Evolutionary conservation across 148 eudicot species (phyloP).

Genomic region (Rhododendron griersonianum): DNA sequence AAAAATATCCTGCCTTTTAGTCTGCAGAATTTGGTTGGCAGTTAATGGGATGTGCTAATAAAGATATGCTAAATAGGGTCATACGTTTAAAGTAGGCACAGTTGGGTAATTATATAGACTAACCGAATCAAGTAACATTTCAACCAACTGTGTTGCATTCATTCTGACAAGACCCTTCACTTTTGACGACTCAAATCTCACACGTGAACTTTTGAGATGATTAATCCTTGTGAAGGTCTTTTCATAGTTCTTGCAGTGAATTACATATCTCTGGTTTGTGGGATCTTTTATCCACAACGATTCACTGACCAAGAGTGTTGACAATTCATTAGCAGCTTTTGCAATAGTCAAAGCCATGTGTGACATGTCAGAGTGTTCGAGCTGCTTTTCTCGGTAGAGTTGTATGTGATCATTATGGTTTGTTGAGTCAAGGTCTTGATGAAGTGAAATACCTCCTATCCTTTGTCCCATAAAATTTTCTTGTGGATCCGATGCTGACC

Average conservation of each 20-base stretch:
- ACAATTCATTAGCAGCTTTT: constrained; percentile 40
- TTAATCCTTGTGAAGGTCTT: constrained; percentile 14
- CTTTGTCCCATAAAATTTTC: background rate
- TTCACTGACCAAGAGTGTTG: constrained; percentile 32
- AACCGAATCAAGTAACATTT: constrained; percentile 41
- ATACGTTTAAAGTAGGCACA: background rate
- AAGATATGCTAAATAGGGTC: background rate
- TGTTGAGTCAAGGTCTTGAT: constrained; percentile 1
- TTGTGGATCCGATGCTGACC: background rate
- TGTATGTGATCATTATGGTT: background rate
- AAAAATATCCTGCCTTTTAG: constrained; percentile 42
- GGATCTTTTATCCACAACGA: constrained; percentile 43
- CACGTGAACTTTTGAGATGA: constrained; percentile 11
- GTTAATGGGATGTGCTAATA: background rate
- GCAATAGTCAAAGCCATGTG: constrained; percentile 27
- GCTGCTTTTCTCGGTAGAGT: constrained; percentile 5
- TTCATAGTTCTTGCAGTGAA: constrained; percentile 30
- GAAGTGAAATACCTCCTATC: constrained; percentile 5
- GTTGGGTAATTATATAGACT: background rate
- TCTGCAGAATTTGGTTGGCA: constrained; percentile 21
- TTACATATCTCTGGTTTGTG: constrained; percentile 23
- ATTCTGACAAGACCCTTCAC: constrained; percentile 33
- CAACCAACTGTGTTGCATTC: constrained; percentile 30
- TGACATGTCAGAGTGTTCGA: constrained; percentile 18
- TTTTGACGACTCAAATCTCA: constrained; percentile 47